Evolutionary conservation across 768 basidiomycete genomes (phyloP), one percentile per base, ranked within the genome.

Genomic region (Lactarius quietus): DNA sequence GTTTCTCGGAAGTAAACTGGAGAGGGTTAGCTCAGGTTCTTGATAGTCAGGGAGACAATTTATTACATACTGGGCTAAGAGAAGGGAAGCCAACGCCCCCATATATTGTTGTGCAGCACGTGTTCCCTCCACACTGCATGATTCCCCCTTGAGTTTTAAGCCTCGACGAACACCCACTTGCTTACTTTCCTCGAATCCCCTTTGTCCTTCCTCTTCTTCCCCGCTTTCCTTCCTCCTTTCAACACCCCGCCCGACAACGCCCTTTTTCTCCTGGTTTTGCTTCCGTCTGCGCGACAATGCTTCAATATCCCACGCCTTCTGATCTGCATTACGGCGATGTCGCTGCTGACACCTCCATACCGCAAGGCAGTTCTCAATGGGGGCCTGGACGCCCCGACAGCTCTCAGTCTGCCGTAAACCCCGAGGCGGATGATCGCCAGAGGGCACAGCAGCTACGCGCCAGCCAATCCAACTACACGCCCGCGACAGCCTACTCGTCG

Each of bases 91-190:
- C 20, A 23, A 28, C n/a, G n/a, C 23, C 57, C 58, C 39, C 53
- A 43, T 51, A 52, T 18, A 26, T 59, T 53, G 36, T 53, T 15
- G 41, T 31, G 38, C 57, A n/a, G 65, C 65, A 66, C 65, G 65
- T 66, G 65, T 52, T 53, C 36, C 0, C 48, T 33, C 45, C 51
- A 36, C 26, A 63, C 38, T 63, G 43, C 58, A 41, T 57, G 45
- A 66, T 66, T 31, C 61, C 65, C n/a, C 57, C 57, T 66, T 58
- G 33, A 65, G 65, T 66, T 38, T 59, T 58, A 66, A 62, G 61
- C 65, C 61, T 61, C 33, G 20, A 39, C 48, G 41, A 51, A 61
- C 45, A 36, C 33, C 54, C 53, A 54, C 39, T 23, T 17, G 48
- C 12, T 48, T 31, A 0, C 36, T 10, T n/a, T n/a, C n/a, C n/a